Evolutionary conservation across 164 flowering plant genomes (phyloP), one percentile per base, ranked within the genome.

Genomic region (Nelumbo lutea): DNA sequence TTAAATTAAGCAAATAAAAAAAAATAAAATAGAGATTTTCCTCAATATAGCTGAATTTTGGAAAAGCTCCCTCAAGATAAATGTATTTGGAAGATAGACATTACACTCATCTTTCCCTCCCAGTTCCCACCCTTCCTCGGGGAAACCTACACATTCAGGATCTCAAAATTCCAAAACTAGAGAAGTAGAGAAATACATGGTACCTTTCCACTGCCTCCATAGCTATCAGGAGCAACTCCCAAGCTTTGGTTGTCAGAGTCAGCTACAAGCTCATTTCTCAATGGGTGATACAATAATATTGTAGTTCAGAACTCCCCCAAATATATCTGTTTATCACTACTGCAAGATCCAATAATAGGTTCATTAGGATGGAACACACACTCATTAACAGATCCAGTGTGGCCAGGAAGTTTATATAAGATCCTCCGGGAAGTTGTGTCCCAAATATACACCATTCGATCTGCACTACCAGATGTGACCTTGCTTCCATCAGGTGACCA

Each of bases 401-500:
- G 99, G 48, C 99, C 99, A 47, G 99, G 99, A 52, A 95, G 97
- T 85, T 86, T 92, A 65, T 88, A 95, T 77, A 95, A 67, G 59
- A 95, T 87, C 57, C 94, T 83, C 3, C 97, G 79, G 57, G 97
- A 81, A 60, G 97, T 95, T 44, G 99, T 92, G 66, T 95, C 97
- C 98, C 99, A 92, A 39, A 95, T 81, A 70, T 89, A 88, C 44
- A 95, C 97, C 99, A 95, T 92, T 46, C 97, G 79, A 71, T 95
- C 99, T 4, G 97, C 79, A 83, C 97, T 95, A 38, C 99, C 97
- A 59, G 97, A 90, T 0, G 93, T 88, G 60, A 95, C 99, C 76
- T 92, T 95, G 83, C 97, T 90, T 60, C 99, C 97, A 79, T 95
- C 99, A 47, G 96, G 91, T 9, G 99, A 90, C 99, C 99, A 95